These are phyloP conservation scores for Cornus controversa DNA, from an alignment of 148 eudicot species.

Conservation along the genomic window DNA sequence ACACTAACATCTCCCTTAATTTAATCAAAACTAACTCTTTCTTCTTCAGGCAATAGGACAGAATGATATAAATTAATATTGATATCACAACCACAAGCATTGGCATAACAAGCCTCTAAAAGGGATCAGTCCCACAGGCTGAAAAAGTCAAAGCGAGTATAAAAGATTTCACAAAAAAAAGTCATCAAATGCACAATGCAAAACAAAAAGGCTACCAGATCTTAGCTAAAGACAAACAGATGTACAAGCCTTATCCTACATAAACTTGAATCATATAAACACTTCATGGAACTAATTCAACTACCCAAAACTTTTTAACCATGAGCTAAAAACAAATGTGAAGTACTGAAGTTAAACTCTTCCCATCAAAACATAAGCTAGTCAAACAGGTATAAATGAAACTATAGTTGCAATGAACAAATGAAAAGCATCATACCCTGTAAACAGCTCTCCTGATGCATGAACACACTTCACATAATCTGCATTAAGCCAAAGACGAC, in stretches of 20 bases:
- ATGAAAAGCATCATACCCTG: conserved; percentile 57
- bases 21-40: too few species aligned
- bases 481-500: conserved; percentile 86
- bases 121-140: background rate
- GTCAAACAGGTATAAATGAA: background rate
- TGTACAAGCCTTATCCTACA: background rate
- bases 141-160: background rate
- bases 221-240: background rate
- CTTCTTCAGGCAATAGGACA: background rate
- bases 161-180: too few species aligned
- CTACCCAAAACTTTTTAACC: background rate
- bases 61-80: background rate
- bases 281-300: background rate
- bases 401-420: background rate
- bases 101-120: too few species aligned
- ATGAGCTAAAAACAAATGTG: background rate
- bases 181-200: background rate
- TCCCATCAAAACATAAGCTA: background rate
- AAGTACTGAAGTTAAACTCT: background rate
- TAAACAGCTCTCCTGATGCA: conserved; percentile 71
- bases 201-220: background rate
- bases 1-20: too few species aligned
- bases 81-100: background rate
- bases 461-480: conserved; percentile 94
- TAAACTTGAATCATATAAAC: background rate